Percentiles rank a stretch among this genome's conserved stretches.
Conservation (phyloP, 768 basidiomycete species). For the Suillus lakei region DNA sequence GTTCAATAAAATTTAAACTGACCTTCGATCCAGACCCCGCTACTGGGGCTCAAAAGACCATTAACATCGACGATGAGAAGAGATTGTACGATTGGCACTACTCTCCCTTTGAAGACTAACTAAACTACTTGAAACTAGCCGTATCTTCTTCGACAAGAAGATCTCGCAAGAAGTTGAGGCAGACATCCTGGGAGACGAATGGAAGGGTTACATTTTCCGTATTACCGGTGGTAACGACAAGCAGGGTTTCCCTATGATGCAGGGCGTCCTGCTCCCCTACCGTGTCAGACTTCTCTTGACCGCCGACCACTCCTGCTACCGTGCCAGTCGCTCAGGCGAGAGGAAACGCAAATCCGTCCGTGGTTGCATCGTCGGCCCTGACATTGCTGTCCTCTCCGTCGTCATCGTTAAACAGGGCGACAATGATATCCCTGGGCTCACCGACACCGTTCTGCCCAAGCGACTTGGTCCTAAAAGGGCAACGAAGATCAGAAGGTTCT, state of each 20-base stretch:
- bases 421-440: slow-evolving; percentile 85
- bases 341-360: slow-evolving; percentile 99
- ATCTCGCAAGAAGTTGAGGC: slow-evolving; percentile 94
- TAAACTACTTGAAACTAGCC: slow-evolving; percentile 51
- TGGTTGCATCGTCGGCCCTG: slow-evolving; percentile 96
- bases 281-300: slow-evolving; percentile 93
- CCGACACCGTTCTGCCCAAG: slow-evolving; percentile 92
- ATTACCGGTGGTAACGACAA: slow-evolving; percentile 99
- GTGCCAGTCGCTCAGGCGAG: slow-evolving; percentile 88
- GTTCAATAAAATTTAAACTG: slow-evolving; percentile 15
- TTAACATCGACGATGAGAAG: slow-evolving; percentile 93
- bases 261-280: slow-evolving; percentile 94
- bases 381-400: slow-evolving; percentile 92
- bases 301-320: slow-evolving; percentile 98
- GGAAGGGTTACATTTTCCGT: slow-evolving; percentile 94
- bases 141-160: slow-evolving; percentile 96
- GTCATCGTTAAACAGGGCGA: slow-evolving; percentile 98
- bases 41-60: slow-evolving; percentile 95
- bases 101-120: background rate
- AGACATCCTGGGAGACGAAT: slow-evolving; percentile 93
- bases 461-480: slow-evolving; percentile 96
- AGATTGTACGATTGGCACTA: slow-evolving; percentile 61
- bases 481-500: slow-evolving; percentile 96
- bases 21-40: slow-evolving; percentile 73
- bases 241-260: slow-evolving; percentile 99